Base-by-base conservation (phyloP, 176 grass and related monocot genomes). In the Luzula sylvatica region DNA sequence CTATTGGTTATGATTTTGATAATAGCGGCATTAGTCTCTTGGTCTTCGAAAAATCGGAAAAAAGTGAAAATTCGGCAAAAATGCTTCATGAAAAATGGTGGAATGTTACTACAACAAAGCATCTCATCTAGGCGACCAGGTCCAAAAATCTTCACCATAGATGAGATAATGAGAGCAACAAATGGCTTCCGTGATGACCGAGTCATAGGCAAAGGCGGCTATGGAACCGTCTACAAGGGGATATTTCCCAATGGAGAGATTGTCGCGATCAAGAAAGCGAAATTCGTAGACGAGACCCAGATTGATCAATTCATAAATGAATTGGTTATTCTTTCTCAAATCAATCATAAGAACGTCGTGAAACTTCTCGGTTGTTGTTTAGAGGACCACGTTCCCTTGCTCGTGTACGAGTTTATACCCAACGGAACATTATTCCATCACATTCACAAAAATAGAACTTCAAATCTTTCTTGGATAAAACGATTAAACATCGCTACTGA, bases 401-500 rank as follows among this genome's bases (percentile, higher is more conserved):
- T 64, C 11, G 35, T 40, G 35, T 40, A 40, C 35, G 35, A 40
- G 11, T 40, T 40, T 11, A 40, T 40, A 40, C 48, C 66, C 6
- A 70, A 59, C 8, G 40, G 66, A 12, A 38, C 35, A 3, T 32
- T 58, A 8, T 51, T 20, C 7, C 32, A 60, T 23, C 58, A 72
- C 7, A 52, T 78, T 12, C 75, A 78, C 23, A 29, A 48, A 3
- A 46, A 14, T 18, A 2, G 5, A 11, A 20, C 2, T 3, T 39
- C 9, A 4, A 39, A 11, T 2, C 40, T 72, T 20, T 12, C 75
- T 5, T 71, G 68, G 51, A 59, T 50, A 9, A 38, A 41, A 0
- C 67, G 75, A 3, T 43, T 78, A 7, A 65, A 58, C 52, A 72
- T 78, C 4, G 67, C 75, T 8, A n/a, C 50, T 17, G 58, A 78